Conservation (phyloP, 2,329 filamentous ascomycete species). For the Gaeumannomyces tritici region DNA sequence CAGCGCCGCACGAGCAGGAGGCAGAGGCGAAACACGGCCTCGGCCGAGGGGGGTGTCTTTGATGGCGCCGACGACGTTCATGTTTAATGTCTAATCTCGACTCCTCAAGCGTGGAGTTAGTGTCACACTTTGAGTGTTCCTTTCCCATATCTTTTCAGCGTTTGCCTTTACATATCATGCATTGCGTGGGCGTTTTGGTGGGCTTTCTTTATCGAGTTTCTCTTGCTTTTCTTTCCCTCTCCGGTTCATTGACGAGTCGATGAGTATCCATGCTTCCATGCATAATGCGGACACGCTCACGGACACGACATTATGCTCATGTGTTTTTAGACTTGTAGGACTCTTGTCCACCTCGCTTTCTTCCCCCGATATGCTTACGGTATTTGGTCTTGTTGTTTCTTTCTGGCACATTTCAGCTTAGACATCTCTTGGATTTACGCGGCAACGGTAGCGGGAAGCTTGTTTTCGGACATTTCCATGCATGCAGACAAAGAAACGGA, state of each 20-base stretch:
- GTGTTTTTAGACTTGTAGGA: neutral
- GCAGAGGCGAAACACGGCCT: neutral
- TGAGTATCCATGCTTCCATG: neutral
- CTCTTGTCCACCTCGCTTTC: neutral
- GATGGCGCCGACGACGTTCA: neutral
- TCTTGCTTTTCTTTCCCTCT: neutral
- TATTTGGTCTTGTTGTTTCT: neutral
- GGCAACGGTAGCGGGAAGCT: too few species aligned
- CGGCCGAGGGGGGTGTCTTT: neutral
- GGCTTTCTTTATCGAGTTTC: neutral
- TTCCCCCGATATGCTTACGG: neutral
- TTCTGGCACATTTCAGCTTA: too few species aligned
- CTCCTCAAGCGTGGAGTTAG: neutral
- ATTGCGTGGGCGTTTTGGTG: neutral
- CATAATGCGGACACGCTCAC: neutral
- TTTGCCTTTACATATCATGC: neutral
- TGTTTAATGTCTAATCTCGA: neutral
- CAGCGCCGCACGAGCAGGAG: slow-evolving; percentile 18
- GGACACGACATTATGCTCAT: neutral
- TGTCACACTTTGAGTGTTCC: neutral
- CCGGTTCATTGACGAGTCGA: neutral
- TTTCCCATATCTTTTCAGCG: neutral
- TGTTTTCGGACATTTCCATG: neutral
- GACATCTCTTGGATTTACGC: too few species aligned
- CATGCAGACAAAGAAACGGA: neutral